Conservation (phyloP, 257 asterid species). For the Coffea canephora region DNA sequence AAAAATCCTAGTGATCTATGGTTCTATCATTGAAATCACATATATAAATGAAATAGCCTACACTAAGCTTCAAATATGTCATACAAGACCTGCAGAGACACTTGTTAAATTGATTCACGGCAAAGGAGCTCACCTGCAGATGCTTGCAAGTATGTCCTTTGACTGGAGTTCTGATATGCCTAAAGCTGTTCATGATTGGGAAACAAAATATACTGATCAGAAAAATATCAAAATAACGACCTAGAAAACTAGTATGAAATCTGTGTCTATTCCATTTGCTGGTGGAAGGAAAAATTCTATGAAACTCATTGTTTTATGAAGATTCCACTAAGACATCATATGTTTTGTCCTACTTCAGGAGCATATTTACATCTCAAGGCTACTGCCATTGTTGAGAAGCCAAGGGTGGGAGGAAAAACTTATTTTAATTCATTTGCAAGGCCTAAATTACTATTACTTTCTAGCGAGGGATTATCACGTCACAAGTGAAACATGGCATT, state of each 20-base stretch:
- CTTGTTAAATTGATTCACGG: conserved; percentile 1
- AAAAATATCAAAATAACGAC: background rate
- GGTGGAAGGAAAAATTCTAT: background rate
- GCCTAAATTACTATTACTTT: background rate
- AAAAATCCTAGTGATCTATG: background rate
- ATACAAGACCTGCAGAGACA: background rate
- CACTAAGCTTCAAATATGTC: background rate
- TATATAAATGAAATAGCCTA: conserved; percentile 5
- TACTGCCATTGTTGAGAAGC: conserved; percentile 5
- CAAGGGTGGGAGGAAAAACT: background rate
- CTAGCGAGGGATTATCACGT: background rate
- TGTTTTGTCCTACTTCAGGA: background rate
- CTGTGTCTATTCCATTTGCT: background rate
- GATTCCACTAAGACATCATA: background rate
- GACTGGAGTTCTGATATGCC: conserved; percentile 72
- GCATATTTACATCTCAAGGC: background rate
- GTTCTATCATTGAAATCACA: background rate
- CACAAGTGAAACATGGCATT: background rate
- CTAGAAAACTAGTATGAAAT: background rate
- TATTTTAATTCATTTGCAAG: background rate
- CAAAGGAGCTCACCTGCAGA: conserved; percentile 61
- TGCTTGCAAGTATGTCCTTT: conserved; percentile 92
- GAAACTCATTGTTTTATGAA: background rate
- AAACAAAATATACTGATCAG: background rate
- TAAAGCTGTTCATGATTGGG: conserved; percentile 52